Conservation (phyloP, 257 asterid genomes). For the Plectranthus barbatus region DNA sequence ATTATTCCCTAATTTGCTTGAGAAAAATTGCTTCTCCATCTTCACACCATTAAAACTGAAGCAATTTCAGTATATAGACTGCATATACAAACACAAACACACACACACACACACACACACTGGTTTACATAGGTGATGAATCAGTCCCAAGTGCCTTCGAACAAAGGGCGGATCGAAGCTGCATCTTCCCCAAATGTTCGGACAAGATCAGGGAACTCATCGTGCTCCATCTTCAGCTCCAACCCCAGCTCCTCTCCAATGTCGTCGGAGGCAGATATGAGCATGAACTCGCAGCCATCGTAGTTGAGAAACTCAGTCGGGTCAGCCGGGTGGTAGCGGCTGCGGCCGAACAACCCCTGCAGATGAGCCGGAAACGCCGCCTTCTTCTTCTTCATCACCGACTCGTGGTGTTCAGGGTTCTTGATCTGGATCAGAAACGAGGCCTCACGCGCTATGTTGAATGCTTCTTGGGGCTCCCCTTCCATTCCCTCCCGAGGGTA, state of each 20-base stretch:
- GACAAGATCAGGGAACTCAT: slow-evolving; percentile 48
- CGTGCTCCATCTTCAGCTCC: slow-evolving; percentile 32
- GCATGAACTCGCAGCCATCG: slow-evolving; percentile 74
- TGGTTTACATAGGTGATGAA: too few species aligned
- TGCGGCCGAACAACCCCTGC: slow-evolving; percentile 46
- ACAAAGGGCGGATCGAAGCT: slow-evolving; percentile 38
- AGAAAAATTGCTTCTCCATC: too few species aligned
- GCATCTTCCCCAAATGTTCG: slow-evolving; percentile 36
- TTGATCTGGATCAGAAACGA: slow-evolving; percentile 61
- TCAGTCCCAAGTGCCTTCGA: slow-evolving; percentile 51
- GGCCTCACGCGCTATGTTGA: slow-evolving; percentile 50
- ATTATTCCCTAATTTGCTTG: too few species aligned
- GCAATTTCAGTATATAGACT: too few species aligned
- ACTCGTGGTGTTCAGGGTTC: slow-evolving; percentile 35
- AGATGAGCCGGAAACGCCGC: slow-evolving; percentile 51
- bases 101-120: too few species aligned
- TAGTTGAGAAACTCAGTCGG: slow-evolving; percentile 70
- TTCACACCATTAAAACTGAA: too few species aligned
- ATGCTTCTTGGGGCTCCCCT: slow-evolving; percentile 43
- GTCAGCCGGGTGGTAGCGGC: slow-evolving; percentile 41
- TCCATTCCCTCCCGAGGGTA: slow-evolving; percentile 35
- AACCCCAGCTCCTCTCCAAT: slow-evolving; percentile 58
- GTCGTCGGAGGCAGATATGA: slow-evolving; percentile 63
- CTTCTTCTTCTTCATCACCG: slow-evolving; percentile 33
- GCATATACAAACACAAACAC: too few species aligned